Percentiles rank a stretch among this genome's conserved stretches.
These are phyloP conservation scores for Dipteronia sinensis DNA, from an alignment of 345 rosid genomes.

Conservation along the genomic window DNA sequence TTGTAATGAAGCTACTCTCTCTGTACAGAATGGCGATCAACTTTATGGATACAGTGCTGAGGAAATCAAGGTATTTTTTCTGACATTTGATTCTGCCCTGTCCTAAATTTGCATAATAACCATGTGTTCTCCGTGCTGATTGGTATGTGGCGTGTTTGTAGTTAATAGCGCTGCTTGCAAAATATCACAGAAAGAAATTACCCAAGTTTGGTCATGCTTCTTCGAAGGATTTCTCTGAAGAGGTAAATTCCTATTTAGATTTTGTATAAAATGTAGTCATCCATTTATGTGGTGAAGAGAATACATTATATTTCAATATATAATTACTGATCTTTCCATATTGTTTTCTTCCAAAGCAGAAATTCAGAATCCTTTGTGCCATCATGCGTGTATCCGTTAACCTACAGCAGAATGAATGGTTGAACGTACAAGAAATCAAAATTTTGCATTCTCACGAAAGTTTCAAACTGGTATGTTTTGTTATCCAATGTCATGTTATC, in stretches of 20 bases:
- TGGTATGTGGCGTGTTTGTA: constrained; percentile 24
- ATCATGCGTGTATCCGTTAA: constrained; percentile 52
- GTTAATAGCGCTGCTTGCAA: constrained; percentile 66
- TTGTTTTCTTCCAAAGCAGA: constrained; percentile 45
- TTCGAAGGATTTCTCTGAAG: constrained; percentile 38
- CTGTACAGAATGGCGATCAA: constrained; percentile 55
- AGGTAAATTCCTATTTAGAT: constrained; percentile 40
- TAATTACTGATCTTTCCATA: constrained; percentile 2
- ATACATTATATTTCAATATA: background rate
- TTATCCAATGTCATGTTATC: background rate
- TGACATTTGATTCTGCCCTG: constrained; percentile 3
- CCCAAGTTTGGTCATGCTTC: constrained; percentile 47
- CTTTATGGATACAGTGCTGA: constrained; percentile 56
- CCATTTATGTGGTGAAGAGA: background rate
- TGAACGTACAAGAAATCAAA: constrained; percentile 41
- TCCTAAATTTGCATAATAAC: constrained; percentile 1
- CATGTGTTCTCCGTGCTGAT: constrained; percentile 21
- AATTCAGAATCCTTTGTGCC: constrained; percentile 49
- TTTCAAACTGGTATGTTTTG: constrained; percentile 49
- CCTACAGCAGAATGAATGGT: constrained; percentile 43
- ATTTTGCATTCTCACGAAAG: constrained; percentile 39
- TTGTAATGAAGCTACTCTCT: constrained; percentile 19
- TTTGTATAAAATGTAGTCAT: background rate
- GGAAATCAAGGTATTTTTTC: constrained; percentile 65
- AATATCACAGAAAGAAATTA: constrained; percentile 70